These are phyloP conservation scores for Sequoiadendron giganteum DNA, from an alignment of 75 land plant species.

Conservation along the genomic window DNA sequence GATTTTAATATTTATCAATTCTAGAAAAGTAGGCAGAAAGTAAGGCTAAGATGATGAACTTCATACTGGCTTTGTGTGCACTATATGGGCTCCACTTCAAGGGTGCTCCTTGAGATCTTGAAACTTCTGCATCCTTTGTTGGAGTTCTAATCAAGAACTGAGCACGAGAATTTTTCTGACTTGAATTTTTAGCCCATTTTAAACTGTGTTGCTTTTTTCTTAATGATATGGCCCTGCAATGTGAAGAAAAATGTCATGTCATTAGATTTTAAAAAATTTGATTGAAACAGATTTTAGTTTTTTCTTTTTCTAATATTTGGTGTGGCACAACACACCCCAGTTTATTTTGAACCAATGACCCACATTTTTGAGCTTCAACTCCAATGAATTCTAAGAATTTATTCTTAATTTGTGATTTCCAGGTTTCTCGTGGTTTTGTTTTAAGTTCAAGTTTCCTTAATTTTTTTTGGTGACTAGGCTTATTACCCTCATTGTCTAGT, in stretches of 20 bases:
- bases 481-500: no score
- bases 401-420: no score
- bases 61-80: not conserved
- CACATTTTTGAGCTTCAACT: no score
- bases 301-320: not conserved
- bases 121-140: not conserved
- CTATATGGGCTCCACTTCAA: not conserved
- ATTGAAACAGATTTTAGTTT: not conserved
- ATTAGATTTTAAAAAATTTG: not conserved
- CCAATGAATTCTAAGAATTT: no score
- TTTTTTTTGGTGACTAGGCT: no score
- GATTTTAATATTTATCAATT: not conserved
- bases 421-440: no score
- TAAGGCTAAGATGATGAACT: not conserved
- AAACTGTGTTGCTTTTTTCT: not conserved
- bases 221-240: not conserved
- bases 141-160: conserved; percentile 5
- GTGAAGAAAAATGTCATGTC: not conserved
- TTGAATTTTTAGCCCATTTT: not conserved
- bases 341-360: no score
- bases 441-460: no score
- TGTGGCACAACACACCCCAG: no score
- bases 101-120: not conserved
- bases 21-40: not conserved
- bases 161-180: not conserved